Percentiles rank a stretch among this genome's conserved stretches.
Evolutionary conservation across 768 basidiomycete species (phyloP).

Genomic region (Hysterangium stoloniferum): DNA sequence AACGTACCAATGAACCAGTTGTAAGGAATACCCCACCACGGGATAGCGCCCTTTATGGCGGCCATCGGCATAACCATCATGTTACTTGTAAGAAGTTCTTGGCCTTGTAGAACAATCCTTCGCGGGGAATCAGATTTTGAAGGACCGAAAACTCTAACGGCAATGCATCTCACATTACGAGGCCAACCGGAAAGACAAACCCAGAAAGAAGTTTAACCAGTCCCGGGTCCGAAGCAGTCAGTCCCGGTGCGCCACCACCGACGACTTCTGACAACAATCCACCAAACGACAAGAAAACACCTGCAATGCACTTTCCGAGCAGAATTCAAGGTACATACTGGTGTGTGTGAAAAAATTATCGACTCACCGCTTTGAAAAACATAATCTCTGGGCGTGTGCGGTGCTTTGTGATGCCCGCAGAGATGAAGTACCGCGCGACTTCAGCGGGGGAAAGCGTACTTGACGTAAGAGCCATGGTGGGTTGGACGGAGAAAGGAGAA

Average conservation of each 20-base stretch:
- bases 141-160: neutral
- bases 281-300: constrained; percentile 70
- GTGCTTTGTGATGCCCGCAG: constrained; percentile 54
- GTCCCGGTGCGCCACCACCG: constrained; percentile 46
- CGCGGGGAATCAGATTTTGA: neutral
- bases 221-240: constrained; percentile 52
- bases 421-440: constrained; percentile 50
- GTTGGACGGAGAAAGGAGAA: too few species aligned
- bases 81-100: constrained; percentile 68
- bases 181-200: constrained; percentile 68
- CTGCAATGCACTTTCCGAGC: constrained; percentile 49
- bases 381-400: constrained; percentile 49
- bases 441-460: constrained; percentile 45
- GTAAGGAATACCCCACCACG: constrained; percentile 60
- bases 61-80: constrained; percentile 76
- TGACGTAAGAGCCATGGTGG: too few species aligned
- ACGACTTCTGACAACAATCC: constrained; percentile 55
- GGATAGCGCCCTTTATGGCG: constrained; percentile 47
- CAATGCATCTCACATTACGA: constrained; percentile 50
- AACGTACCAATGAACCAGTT: constrained; percentile 61
- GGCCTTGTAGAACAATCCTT: constrained; percentile 67
- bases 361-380: constrained; percentile 65
- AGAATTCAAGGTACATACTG: neutral
- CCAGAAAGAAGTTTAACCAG: constrained; percentile 58
- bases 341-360: neutral